Base-by-base conservation (phyloP, 495 filamentous ascomycete species). In the Tuber indicum region DNA sequence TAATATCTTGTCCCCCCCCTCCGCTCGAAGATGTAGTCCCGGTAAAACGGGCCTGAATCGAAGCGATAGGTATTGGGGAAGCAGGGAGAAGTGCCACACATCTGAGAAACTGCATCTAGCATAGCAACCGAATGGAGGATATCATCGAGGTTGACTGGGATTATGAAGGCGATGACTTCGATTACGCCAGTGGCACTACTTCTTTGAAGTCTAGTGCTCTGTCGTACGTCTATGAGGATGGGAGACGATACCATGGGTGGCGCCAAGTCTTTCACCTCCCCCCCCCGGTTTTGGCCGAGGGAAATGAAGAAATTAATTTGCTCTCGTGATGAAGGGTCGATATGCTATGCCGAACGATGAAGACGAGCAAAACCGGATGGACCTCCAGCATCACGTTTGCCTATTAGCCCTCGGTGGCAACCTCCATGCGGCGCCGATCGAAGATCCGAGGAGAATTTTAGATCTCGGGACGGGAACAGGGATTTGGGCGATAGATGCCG, bases 401-500 rank as follows among this genome's bases (percentile, higher is more conserved):
- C 83, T 89, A 21, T 85, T 87, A 45, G 78, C 87, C 17, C 82
- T 89, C 16, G 85, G 86, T 76, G 86, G 87, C 43, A 84, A 85
- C 77, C 84, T 92, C 1, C 86, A 86, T 80, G 87, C 88, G 69
- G 88, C 90, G 5, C 90, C 87, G 1, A 85, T 85, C 7, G 72
- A 82, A 19, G 82, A 85, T 21, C 87, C 88, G 0, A 86, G 87
- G 21, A 84, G 88, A 77, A 87, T 91, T 66, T 85, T 91, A 12
- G 90, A 91, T 76, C 81, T 90, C 58, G 90, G 88, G n/a, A 90
- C 89, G 12, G 90, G 90, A 26, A 91, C 89, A 19, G 90, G 90
- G 26, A 89, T 87, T 74, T 91, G 88, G 89, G 89, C 87, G 70
- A 87, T 89, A 39, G 88, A 88, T 73, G 86, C 88, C 80, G 87